Conservation (phyloP, 495 filamentous ascomycete species). For the Hyphodiscus hymeniophilus region DNA sequence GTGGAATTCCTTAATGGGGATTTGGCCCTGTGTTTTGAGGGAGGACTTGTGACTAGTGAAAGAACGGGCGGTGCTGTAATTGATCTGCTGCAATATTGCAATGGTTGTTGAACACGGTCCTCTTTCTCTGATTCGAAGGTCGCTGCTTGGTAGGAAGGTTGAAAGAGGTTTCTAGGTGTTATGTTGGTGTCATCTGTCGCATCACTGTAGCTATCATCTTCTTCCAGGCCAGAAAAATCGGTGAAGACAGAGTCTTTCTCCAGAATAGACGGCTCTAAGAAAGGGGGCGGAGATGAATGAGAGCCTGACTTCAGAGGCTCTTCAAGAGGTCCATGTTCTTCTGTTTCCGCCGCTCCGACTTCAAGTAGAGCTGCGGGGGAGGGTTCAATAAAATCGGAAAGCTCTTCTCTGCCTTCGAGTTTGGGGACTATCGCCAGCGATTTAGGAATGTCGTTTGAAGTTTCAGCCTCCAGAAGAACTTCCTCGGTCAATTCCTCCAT, state of each 20-base stretch:
- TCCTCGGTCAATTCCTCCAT: too few relatives aligned
- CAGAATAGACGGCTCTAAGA: constrained; percentile 5
- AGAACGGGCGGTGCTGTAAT: constrained; percentile 24
- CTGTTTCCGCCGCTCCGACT: too few relatives aligned
- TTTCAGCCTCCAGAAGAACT: too few relatives aligned
- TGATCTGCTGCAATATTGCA: constrained; percentile 12
- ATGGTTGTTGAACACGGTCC: constrained; percentile 1
- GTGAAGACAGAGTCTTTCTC: constrained; percentile 1
- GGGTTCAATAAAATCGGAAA: too few relatives aligned
- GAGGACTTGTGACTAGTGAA: constrained; percentile 26
- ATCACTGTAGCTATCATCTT: constrained; percentile 17
- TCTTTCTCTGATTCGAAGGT: constrained; percentile 8
- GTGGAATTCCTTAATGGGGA: constrained; percentile 22
- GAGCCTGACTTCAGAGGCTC: too few relatives aligned
- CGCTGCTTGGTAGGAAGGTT: constrained; percentile 2
- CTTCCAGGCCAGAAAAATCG: not conserved
- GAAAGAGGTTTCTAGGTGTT: constrained; percentile 11
- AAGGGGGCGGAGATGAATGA: not conserved
- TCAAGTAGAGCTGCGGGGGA: too few relatives aligned
- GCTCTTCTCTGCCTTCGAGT: too few relatives aligned
- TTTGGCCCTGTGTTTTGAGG: constrained; percentile 20
- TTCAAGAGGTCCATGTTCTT: too few relatives aligned
- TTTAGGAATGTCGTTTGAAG: too few relatives aligned
- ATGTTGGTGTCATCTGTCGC: constrained; percentile 18
- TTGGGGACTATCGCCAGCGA: too few relatives aligned